Evolutionary conservation across 169 alveolate genomes (phyloP).

Genomic region (Cryptosporidium xiaoi): DNA sequence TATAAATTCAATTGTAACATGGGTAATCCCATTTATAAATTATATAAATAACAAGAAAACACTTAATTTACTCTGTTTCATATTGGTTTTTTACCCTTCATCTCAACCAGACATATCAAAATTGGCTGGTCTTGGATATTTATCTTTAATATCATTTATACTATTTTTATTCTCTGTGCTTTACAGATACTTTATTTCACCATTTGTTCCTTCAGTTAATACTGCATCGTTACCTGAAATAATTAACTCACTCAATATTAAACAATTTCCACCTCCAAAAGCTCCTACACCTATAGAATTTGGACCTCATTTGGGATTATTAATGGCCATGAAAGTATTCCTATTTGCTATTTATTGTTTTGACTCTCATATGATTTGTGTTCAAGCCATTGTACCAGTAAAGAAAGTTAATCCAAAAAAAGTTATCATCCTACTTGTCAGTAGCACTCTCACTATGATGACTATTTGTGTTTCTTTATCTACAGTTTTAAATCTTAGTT

Average conservation of each 20-base stretch:
- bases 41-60: constrained; percentile 4
- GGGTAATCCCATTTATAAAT: constrained; percentile 6
- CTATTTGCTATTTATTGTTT: constrained; percentile 63
- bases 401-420: constrained; percentile 8
- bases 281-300: constrained; percentile 22
- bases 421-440: constrained; percentile 18
- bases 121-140: constrained; percentile 47
- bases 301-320: constrained; percentile 68
- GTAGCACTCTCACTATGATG: constrained; percentile 17
- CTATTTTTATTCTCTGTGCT: constrained; percentile 28
- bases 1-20: background rate
- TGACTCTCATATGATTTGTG: constrained; percentile 53
- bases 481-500: constrained; percentile 16
- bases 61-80: constrained; percentile 28
- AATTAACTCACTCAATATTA: background rate
- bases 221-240: too few species aligned
- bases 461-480: constrained; percentile 38
- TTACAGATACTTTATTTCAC: constrained; percentile 61
- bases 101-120: constrained; percentile 56
- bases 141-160: constrained; percentile 33
- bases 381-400: constrained; percentile 43
- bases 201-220: constrained; percentile 8
- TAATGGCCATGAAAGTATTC: constrained; percentile 38
- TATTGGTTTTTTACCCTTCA: constrained; percentile 13
- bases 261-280: background rate